Evolutionary conservation across 2,329 filamentous ascomycete species (phyloP), one percentile per base, ranked within the genome.

Genomic region (Lojkania enalia): DNA sequence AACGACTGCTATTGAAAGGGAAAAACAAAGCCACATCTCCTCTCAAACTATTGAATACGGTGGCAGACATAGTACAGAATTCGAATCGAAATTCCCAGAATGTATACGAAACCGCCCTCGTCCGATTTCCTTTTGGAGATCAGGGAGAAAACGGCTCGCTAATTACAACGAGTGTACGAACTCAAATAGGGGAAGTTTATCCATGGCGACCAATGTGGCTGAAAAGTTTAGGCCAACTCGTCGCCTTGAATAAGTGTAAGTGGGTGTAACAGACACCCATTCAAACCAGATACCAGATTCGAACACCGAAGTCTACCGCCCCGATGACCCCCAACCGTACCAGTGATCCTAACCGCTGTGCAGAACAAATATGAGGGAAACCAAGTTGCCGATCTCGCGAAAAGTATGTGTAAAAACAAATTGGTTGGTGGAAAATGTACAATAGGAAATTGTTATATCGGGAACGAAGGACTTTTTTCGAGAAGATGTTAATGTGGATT

Each of bases 141-240:
- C 23, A 27, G n/a, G 15, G 30, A 6, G 33, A 27, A n/a, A 27
- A 40, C 39, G 45, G 39, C 18, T 20, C 15, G 54, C 57, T 51
- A 43, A 70, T 69, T 69, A 70, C 63, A 70, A 69, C 63, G 66
- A 69, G 62, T 50, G 66, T 68, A 67, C 52, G 53, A 66, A 67
- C 57, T 55, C 61, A 63, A 64, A 57, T 53, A 46, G 32, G 21
- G 21, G 36, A 27, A n/a, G 38, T 20, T 23, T 31, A 39, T 41
- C 23, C 60, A 54, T 61, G 63, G 60, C 60, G 61, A 63, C 51
- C 51, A 55, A 60, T 54, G 30, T 14, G 35, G 56, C 61, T 58
- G 57, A 46, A 60, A 52, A 47, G 21, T 9, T 11, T 11, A 21
- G 33, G 33, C 33, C 33, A 21, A 9, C 32, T 27, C 39, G 51